Conservation (phyloP, 495 filamentous ascomycete species). For the Annulohypoxylon maeteangense region DNA sequence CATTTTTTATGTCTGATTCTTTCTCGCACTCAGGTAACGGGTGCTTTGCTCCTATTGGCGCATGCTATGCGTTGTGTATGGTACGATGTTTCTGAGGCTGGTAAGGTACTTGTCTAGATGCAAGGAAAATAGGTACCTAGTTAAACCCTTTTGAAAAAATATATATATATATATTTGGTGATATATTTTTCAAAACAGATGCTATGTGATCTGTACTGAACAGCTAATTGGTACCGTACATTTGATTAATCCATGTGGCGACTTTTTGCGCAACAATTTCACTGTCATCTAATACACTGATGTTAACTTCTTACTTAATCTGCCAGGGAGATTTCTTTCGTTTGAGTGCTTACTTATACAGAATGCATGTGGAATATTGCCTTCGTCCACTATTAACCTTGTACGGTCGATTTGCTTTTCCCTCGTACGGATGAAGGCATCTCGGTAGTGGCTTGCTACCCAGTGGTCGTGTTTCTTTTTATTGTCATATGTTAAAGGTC, state of each 20-base stretch:
- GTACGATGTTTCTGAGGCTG: too few relatives aligned
- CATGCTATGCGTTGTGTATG: too few relatives aligned
- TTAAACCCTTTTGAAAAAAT: too few relatives aligned
- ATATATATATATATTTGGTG: too few relatives aligned
- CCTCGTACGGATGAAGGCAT: constrained; percentile 72
- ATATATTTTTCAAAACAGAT: background rate
- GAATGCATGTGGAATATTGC: constrained; percentile 81
- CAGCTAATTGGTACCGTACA: constrained; percentile 39
- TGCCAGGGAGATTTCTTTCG: background rate
- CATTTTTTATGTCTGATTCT: too few relatives aligned
- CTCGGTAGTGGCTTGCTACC: constrained; percentile 80
- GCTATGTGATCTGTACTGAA: background rate
- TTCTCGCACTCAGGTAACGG: too few relatives aligned
- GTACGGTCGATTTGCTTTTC: constrained; percentile 61
- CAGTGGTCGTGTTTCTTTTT: constrained; percentile 76
- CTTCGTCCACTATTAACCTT: constrained; percentile 76
- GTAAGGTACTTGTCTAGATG: too few relatives aligned
- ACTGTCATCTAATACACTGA: constrained; percentile 63
- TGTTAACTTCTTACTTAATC: background rate
- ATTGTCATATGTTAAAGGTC: too few relatives aligned
- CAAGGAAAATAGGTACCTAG: too few relatives aligned
- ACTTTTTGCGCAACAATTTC: constrained; percentile 75
- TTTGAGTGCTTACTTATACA: constrained; percentile 74
- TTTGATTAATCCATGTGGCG: constrained; percentile 67
- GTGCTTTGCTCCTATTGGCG: too few relatives aligned